Evolutionary conservation across 1,284 basidiomycete genomes (phyloP), one percentile per base, ranked within the genome.

Genomic region (Moniliophthora roreri): DNA sequence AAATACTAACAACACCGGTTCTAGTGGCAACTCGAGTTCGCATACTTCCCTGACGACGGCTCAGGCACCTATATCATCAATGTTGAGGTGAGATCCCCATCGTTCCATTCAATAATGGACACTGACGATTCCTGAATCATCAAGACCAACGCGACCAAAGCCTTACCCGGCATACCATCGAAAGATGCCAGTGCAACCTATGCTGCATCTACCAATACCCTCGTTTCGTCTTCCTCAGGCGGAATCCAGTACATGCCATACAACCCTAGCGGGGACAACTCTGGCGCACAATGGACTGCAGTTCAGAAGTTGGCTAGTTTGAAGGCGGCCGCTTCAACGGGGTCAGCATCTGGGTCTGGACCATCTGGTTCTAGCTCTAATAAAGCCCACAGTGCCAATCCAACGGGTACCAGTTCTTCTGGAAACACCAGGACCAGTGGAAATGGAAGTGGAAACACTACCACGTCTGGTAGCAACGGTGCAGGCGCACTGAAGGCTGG

Each of bases 41-140:
- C 88, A 2, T 95, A 86, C 71, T 80, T 95, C 53, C 93, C 93
- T 35, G 81, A 89, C 67, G 91, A 93, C 63, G 85, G 84, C 51
- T 89, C 87, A 9, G 76, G 78, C 26, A 87, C 89, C 16, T 95
- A 89, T 66, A 79, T 95, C 49, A 77, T 93, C 65, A 87, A 91
- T 63, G 88, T 90, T 47, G 78, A 83, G 70, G 82, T 84, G 66
- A 15, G 65, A 58, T 26, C 13, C 28, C 37, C 13, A 32, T 15
- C 13, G 16, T 38, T 45, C 15, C 18, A 38, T 38, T 46, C 26
- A 16, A 24, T 41, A 15, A 20, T 46, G 44, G 36, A 38, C 18
- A 42, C 36, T 42, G 6, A 44, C 51, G 44, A 21, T n/a, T n/a
- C 47, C 20, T 11, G 35, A 45, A 39, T 15, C 58, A 1, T 2